Evolutionary conservation across 2,329 filamentous ascomycete species (phyloP), one percentile per base, ranked within the genome.

Genomic region (Fusarium napiforme): DNA sequence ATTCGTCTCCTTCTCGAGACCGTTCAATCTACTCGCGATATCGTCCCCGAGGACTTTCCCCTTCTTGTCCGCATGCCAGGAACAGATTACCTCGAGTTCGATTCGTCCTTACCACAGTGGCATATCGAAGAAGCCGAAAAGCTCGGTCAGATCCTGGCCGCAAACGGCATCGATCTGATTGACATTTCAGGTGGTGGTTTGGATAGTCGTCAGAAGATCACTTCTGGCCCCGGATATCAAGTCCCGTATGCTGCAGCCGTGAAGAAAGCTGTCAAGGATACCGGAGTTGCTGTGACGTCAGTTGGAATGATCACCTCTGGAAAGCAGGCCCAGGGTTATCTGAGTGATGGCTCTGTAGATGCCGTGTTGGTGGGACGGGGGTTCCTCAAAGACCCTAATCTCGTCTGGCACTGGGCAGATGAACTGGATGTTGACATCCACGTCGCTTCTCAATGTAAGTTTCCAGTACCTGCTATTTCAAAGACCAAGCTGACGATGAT

Each of bases 61-160:
- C 83, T 95, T 0, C 89, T 95, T 78, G 83, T 93, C 19, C 89
- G 93, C 32, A 87, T 95, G 73, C 90, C 88, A 14, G 92, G 90
- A 2, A 92, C 89, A 1, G 93, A 95, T 78, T 94, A 92, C 89
- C 85, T 95, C 0, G 90, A 93, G 68, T 84, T 88, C 73, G 85
- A 87, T 50, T 85, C 85, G 5, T 83, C 84, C 19, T 80, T 85
- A 16, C 87, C 90, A 63, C 88, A 88, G 75, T 96, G 78, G 93
- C 55, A 70, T n/a, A 60, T 78, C 23, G 93, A 91, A 85, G 88
- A 95, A 60, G 91, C 90, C 0, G 85, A 89, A 23, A 84, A 84
- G 49, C 87, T 95, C 5, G 91, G 92, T 3, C 82, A 85, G 60
- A 82, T 90, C 1, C 84, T 95, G 1, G 90, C 90, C 0, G 87